Percentiles rank a stretch among this genome's conserved stretches.
phyloP scores from a whole-genome alignment of 192 early-diverging fungal species.

The Chytriomyces sp. region DNA sequence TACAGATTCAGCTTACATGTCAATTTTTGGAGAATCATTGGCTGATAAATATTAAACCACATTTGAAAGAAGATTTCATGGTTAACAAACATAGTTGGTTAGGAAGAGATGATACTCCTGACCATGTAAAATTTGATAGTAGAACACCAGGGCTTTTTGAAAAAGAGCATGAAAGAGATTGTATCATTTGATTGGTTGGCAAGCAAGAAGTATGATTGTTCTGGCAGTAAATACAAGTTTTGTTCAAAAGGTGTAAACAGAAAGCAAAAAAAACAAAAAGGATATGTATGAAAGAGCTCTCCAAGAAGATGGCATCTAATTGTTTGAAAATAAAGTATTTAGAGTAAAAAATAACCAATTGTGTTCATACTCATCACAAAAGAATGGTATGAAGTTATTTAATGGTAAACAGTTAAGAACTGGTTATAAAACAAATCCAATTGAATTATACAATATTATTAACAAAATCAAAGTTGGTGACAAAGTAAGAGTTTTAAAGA shows the following conservation, averaged over 20 bases:
- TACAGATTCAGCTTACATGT: constrained; percentile 13
- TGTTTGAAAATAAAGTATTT: not conserved
- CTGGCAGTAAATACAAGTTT: constrained; percentile 12
- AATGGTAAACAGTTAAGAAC: not conserved
- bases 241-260: constrained; percentile 5
- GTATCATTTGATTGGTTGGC: not conserved
- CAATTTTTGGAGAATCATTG: constrained; percentile 7
- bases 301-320: not conserved
- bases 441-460: no score
- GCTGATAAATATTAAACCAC: constrained; percentile 17
- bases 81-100: constrained; percentile 14
- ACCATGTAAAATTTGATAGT: not conserved
- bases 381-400: not conserved
- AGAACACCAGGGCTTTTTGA: constrained; percentile 13
- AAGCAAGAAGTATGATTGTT: constrained; percentile 7
- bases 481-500: constrained; percentile 8
- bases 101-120: constrained; percentile 18
- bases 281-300: not conserved
- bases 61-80: constrained; percentile 6
- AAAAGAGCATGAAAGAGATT: not conserved
- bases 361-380: not conserved
- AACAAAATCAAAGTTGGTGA: constrained; percentile 16
- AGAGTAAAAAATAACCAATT: constrained; percentile 20
- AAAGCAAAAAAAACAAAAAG: not conserved
- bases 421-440: not conserved